Evolutionary conservation across 1,284 basidiomycete species (phyloP).

Genomic region (Phellopilus nigrolimitatus): DNA sequence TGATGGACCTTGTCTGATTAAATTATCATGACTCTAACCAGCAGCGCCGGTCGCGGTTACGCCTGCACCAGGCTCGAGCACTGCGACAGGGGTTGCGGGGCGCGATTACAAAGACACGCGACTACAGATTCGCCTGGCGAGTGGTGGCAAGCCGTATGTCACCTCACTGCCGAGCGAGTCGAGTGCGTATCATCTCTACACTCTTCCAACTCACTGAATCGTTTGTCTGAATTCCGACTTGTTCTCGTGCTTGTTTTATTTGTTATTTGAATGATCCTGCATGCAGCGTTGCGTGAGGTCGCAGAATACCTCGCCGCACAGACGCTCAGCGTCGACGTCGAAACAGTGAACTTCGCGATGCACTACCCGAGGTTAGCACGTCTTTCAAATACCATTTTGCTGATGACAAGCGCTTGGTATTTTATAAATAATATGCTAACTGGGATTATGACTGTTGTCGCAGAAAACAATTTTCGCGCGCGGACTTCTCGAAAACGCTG

Average conservation of each 20-base stretch:
- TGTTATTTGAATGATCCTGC: constrained; percentile 6
- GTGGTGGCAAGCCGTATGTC: constrained; percentile 74
- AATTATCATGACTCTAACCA: constrained; percentile 21
- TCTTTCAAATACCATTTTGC: constrained; percentile 1
- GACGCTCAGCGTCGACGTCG: constrained; percentile 61
- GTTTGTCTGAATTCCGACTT: constrained; percentile 8
- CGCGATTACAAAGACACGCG: constrained; percentile 81
- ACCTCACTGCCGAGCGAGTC: constrained; percentile 77
- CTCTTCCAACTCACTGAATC: background rate
- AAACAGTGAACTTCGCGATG: constrained; percentile 70
- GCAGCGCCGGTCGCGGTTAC: constrained; percentile 11
- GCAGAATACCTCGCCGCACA: constrained; percentile 84
- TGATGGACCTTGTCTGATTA: background rate
- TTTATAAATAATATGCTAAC: background rate
- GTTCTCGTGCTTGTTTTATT: no score
- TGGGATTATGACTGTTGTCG: background rate
- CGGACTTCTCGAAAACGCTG: constrained; percentile 65
- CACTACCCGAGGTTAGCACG: constrained; percentile 80
- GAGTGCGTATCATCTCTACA: constrained; percentile 49
- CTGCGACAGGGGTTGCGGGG: constrained; percentile 58
- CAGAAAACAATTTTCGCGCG: constrained; percentile 63
- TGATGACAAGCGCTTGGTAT: background rate
- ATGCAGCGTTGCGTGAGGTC: constrained; percentile 70
- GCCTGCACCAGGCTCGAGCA: constrained; percentile 33
- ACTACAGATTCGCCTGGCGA: constrained; percentile 78